A percentile compares a stretch with the other conserved stretches of the same genome.
Conservation (phyloP, 2,329 filamentous ascomycete genomes). For the Leptosphaerulina australis region DNA sequence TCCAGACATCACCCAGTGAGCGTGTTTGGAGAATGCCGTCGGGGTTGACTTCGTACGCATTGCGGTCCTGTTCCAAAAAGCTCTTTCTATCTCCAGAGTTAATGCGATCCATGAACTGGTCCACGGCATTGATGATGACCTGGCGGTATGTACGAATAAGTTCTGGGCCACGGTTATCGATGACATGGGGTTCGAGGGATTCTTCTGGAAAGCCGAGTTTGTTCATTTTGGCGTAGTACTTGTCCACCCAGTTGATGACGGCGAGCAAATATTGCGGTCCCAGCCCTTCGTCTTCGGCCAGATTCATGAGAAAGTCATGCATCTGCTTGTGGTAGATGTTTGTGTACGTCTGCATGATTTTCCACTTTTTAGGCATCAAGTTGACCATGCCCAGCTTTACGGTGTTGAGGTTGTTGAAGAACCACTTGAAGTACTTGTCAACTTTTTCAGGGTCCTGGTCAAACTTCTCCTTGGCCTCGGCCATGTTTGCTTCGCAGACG, state of each 20-base stretch:
- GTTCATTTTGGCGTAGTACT: conserved; percentile 94
- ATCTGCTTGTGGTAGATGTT: conserved; percentile 92
- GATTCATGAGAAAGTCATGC: conserved; percentile 86
- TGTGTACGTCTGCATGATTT: conserved; percentile 87
- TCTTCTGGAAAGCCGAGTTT: conserved; percentile 81
- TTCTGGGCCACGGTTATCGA: conserved; percentile 89
- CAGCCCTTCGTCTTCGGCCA: conserved; percentile 84
- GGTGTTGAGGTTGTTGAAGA: conserved; percentile 95
- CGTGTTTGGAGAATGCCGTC: conserved; percentile 92
- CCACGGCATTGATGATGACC: conserved; percentile 92
- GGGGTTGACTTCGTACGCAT: conserved; percentile 76
- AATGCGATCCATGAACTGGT: conserved; percentile 97
- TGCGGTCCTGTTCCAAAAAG: conserved; percentile 77
- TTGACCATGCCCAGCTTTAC: conserved; percentile 91
- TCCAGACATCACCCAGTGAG: conserved; percentile 93
- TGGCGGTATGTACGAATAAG: conserved; percentile 92
- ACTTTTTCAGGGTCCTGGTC: conserved; percentile 80
- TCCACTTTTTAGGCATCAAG: conserved; percentile 96
- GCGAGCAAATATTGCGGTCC: conserved; percentile 86
- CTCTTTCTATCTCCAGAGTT: conserved; percentile 79
- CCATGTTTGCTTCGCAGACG: conserved; percentile 76
- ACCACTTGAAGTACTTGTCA: conserved; percentile 92
- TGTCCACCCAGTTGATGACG: conserved; percentile 93
- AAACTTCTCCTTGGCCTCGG: conserved; percentile 74
- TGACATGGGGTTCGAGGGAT: conserved; percentile 81